Percentiles rank a stretch among this genome's conserved stretches.
These are phyloP conservation scores for Yarrowia sp. DNA, from an alignment of 805 yeast genomes.

Conservation along the genomic window DNA sequence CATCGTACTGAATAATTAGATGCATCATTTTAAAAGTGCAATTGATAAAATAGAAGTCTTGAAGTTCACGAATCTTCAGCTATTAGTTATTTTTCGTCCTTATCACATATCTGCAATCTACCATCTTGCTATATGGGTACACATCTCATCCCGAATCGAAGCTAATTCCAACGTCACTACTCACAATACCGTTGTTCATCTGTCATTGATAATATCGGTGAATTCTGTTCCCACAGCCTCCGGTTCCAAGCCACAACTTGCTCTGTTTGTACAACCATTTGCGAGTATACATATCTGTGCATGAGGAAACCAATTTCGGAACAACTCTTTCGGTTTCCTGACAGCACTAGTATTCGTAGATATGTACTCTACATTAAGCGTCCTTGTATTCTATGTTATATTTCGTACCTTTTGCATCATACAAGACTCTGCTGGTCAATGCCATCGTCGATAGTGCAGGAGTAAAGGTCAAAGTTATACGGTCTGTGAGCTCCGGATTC, in stretches of 20 bases:
- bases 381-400: neutral
- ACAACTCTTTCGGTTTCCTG: neutral
- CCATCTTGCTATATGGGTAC: no score
- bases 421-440: neutral
- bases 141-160: neutral
- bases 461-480: neutral
- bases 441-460: neutral
- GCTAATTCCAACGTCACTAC: neutral
- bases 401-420: neutral
- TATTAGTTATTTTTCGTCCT: no score
- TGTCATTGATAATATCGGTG: neutral
- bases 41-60: neutral
- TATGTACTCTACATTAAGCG: neutral
- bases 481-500: neutral
- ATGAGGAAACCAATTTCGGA: neutral
- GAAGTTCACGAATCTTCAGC: no score
- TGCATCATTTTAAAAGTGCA: no score
- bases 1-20: no score
- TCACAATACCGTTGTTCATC: neutral
- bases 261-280: neutral
- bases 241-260: neutral
- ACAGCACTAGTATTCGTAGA: neutral
- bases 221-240: neutral
- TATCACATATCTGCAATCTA: no score
- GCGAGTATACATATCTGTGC: neutral